Percentiles rank a stretch among this genome's conserved stretches.
Evolutionary conservation across 805 yeast species (phyloP).

Genomic region (Lipomyces yamanashiensis): DNA sequence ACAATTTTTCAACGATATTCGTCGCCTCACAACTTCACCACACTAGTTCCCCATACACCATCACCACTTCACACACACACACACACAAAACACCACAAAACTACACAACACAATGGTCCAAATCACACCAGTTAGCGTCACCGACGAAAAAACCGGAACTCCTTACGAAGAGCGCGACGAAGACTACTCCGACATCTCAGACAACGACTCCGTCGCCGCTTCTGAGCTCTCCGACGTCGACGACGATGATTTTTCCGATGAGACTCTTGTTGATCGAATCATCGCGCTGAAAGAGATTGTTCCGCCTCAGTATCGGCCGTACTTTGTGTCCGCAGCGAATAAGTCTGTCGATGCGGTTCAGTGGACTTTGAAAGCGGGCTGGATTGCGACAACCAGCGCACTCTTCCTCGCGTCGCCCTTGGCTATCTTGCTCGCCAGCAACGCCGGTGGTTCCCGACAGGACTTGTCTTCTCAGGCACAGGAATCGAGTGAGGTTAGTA

Average conservation of each 20-base stretch:
- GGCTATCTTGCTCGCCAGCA: constrained; percentile 59
- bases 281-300: constrained; percentile 89
- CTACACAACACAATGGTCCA: constrained; percentile 26
- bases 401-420: constrained; percentile 91
- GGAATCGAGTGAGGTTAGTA: constrained; percentile 57
- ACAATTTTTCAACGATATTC: constrained; percentile 3
- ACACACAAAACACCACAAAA: background rate
- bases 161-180: constrained; percentile 33
- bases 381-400: constrained; percentile 84
- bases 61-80: background rate
- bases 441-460: constrained; percentile 13
- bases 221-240: constrained; percentile 44
- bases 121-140: constrained; percentile 31
- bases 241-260: constrained; percentile 70
- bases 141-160: constrained; percentile 25
- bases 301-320: constrained; percentile 81
- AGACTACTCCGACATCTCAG: constrained; percentile 31
- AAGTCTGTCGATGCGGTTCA: constrained; percentile 50
- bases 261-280: constrained; percentile 83
- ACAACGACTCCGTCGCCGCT: constrained; percentile 16
- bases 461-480: constrained; percentile 73
- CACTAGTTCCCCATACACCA: background rate
- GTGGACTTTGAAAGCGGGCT: constrained; percentile 60
- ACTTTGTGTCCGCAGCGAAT: constrained; percentile 46
- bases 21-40: background rate